Base-by-base conservation (phyloP, 441 rosid genomes). In the Pelargonium cotyledonis region DNA sequence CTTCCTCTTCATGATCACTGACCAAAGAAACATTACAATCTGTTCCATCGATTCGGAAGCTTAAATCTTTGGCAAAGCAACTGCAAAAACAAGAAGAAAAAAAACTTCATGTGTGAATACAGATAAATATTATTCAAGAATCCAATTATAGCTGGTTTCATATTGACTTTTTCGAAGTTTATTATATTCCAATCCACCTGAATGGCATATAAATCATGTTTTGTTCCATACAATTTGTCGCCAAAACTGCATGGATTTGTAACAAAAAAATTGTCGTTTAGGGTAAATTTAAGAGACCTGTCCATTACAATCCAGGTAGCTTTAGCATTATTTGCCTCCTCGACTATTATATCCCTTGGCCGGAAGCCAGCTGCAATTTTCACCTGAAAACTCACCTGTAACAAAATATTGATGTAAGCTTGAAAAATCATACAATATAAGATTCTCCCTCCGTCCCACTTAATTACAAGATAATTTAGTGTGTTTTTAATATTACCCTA, bases 241-340 rank as follows among this genome's bases (percentile, higher is more conserved):
- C 31, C 5, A 11, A 6, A 21, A n/a, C 23, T 5, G 46, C 12
- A 44, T 44, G 31, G 31, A 29, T 29, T 29, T 29, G 31, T 29
- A 14, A 18, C 14, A 1, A 43, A 65, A 26, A 21, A 47, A 65
- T 44, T 19, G 31, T 29, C 31, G 2, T 47, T 47, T 47, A 47
- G 5, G 55, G 1, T 47, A 12, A 12, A 47, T 29, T 29, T 29
- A 14, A 47, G 15, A 12, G 2, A 82, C 85, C 83, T 80, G 55
- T 80, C 83, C 70, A 80, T 67, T 14, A 82, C 18, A 72, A 80
- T 80, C 85, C 78, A 80, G 44, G 83, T 79, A 31, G 83, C 81
- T 62, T 64, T 73, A 7, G 62, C 70, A 51, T 65, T 76, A 73
- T 78, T 82, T 4, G 80, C 81, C 67, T 76, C 81, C 55, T 79